Percentiles rank a stretch among this genome's conserved stretches.
Evolutionary conservation across 345 rosid genomes (phyloP).

Genomic region (Euphorbia lathyris): DNA sequence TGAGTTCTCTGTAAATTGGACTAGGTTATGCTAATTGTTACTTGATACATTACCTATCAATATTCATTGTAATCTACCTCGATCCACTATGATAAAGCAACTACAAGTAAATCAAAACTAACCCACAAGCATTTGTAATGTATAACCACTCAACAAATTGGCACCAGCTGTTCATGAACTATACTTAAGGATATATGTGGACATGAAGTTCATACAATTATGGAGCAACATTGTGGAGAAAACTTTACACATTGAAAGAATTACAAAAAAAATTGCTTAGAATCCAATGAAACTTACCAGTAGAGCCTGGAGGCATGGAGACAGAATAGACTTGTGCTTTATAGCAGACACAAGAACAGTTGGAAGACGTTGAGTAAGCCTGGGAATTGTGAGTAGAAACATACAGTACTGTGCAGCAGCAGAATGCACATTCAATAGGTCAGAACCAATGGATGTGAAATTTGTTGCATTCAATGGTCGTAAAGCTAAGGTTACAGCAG

Average conservation of each 20-base stretch:
- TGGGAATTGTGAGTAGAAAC: constrained; percentile 69
- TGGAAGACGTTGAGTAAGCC: constrained; percentile 67
- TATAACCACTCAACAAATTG: neutral
- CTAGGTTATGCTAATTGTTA: neutral
- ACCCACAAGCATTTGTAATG: neutral
- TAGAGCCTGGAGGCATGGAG: constrained; percentile 60
- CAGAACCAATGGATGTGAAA: constrained; percentile 29
- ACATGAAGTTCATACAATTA: neutral
- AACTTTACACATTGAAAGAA: neutral
- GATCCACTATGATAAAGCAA: neutral
- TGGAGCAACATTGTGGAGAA: neutral
- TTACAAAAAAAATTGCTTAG: constrained; percentile 8
- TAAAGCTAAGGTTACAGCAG: constrained; percentile 73
- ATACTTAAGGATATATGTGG: neutral
- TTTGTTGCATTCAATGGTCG: constrained; percentile 64
- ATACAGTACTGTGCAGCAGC: constrained; percentile 55
- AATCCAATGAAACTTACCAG: constrained; percentile 58
- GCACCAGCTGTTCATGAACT: no score
- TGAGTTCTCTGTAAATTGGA: neutral
- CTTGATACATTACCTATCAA: neutral
- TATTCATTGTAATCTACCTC: neutral
- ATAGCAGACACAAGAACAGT: constrained; percentile 71
- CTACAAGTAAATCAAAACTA: neutral
- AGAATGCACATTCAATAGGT: constrained; percentile 24
- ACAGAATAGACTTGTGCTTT: constrained; percentile 71